phyloP scores from a whole-genome alignment of 805 yeast genomes.

The Ogataea minuta region DNA sequence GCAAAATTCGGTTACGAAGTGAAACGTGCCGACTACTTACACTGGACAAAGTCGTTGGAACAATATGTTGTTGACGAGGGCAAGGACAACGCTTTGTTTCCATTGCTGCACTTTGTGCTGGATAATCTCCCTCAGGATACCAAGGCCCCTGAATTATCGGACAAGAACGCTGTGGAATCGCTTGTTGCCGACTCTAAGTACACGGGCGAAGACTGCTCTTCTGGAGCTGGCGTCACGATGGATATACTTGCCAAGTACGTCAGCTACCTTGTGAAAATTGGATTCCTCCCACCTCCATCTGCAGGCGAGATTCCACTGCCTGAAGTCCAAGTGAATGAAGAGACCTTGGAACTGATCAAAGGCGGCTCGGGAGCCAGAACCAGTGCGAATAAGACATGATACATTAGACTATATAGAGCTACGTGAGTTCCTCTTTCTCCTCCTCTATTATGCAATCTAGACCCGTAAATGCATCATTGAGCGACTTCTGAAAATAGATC shows the following conservation, averaged over 20 bases:
- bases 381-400: constrained; percentile 41
- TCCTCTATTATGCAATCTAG: constrained; percentile 74
- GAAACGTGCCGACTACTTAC: constrained; percentile 59
- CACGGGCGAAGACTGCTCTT: constrained; percentile 60
- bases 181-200: constrained; percentile 58
- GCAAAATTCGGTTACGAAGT: constrained; percentile 71
- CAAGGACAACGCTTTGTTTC: constrained; percentile 85
- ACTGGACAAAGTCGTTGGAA: constrained; percentile 79
- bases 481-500: constrained; percentile 67
- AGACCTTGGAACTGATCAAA: constrained; percentile 54
- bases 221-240: constrained; percentile 73
- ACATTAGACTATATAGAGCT: constrained; percentile 6
- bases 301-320: constrained; percentile 51
- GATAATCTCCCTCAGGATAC: constrained; percentile 90
- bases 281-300: constrained; percentile 60
- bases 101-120: constrained; percentile 88
- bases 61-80: constrained; percentile 69
- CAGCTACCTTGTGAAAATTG: constrained; percentile 74
- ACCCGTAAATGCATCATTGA: constrained; percentile 89
- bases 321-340: constrained; percentile 49
- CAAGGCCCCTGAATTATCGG: constrained; percentile 94
- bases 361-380: constrained; percentile 77
- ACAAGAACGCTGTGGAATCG: constrained; percentile 71
- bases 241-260: constrained; percentile 72
- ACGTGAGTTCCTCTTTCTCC: constrained; percentile 38